phyloP scores from a whole-genome alignment of 140 eudicot genomes.

The Erigeron philadelphicus region DNA sequence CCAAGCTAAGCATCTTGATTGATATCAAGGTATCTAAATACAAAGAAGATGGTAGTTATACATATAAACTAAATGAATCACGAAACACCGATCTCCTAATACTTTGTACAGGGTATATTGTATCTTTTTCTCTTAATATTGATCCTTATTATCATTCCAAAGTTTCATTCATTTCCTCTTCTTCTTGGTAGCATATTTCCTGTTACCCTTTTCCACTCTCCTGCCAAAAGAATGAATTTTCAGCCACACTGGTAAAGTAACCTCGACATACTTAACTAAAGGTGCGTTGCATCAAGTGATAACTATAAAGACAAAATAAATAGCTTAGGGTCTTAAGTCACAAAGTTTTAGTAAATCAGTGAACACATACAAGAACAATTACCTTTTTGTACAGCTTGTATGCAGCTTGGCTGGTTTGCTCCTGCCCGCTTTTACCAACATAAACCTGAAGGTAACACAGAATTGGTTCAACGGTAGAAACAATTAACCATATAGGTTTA shows the following conservation, averaged over 20 bases:
- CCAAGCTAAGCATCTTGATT: too few species aligned
- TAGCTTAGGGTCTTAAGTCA: neutral
- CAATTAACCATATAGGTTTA: slow-evolving; percentile 4
- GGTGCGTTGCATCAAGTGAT: slow-evolving; percentile 17
- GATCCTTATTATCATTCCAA: too few species aligned
- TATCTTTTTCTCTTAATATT: too few species aligned
- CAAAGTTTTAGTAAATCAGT: neutral
- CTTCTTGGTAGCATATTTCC: slow-evolving; percentile 35
- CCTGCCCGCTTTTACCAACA: slow-evolving; percentile 57
- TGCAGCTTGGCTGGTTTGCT: slow-evolving; percentile 71
- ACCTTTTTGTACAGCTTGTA: slow-evolving; percentile 75
- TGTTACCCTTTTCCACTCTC: slow-evolving; percentile 49
- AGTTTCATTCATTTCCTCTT: slow-evolving; percentile 38
- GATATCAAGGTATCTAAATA: too few species aligned
- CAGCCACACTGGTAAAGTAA: neutral
- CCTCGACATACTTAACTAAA: neutral
- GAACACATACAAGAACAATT: slow-evolving; percentile 9
- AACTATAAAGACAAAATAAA: neutral
- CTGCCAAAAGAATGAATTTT: slow-evolving; percentile 32
- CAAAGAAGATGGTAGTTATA: too few species aligned
- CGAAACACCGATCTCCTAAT: too few species aligned
- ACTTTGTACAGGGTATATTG: too few species aligned
- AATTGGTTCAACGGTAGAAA: neutral
- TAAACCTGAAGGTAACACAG: slow-evolving; percentile 54
- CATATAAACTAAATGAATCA: too few species aligned